A percentile compares a stretch with the other conserved stretches of the same genome.
Conservation (phyloP, 805 yeast genomes). For the Nakazawaea sp. region DNA sequence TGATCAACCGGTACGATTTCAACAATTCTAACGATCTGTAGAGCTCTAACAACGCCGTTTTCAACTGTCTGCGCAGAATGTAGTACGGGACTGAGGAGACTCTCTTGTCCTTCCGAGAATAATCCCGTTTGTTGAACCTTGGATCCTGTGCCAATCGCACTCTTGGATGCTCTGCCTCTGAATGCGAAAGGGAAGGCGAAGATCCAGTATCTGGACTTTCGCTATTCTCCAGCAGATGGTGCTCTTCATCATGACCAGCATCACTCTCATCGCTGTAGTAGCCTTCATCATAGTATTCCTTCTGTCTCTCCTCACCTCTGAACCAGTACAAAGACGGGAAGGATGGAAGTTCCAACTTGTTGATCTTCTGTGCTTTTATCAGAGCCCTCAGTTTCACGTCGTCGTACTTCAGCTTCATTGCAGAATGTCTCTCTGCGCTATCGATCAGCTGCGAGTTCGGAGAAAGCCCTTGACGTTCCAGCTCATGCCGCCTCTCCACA, state of each 20-base stretch:
- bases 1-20: constrained; percentile 64
- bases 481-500: neutral
- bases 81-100: constrained; percentile 46
- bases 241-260: constrained; percentile 7
- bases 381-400: no score
- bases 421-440: neutral
- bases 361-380: constrained; percentile 20
- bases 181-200: neutral
- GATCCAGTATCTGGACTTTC: neutral
- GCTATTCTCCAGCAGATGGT: neutral
- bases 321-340: constrained; percentile 31
- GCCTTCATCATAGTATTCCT: constrained; percentile 28
- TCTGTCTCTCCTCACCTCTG: constrained; percentile 21
- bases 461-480: neutral
- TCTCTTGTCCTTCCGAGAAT: constrained; percentile 25
- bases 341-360: constrained; percentile 34
- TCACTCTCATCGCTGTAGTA: constrained; percentile 18
- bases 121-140: constrained; percentile 41
- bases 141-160: constrained; percentile 18
- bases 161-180: neutral
- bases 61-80: constrained; percentile 60
- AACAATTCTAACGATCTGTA: constrained; percentile 68
- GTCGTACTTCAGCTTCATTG: constrained; percentile 15
- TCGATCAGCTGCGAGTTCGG: neutral
- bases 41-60: constrained; percentile 62